Percentiles rank a stretch among this genome's conserved stretches.
phyloP scores from a whole-genome alignment of 2,329 filamentous ascomycete species.

The Biscogniauxia sp. region DNA sequence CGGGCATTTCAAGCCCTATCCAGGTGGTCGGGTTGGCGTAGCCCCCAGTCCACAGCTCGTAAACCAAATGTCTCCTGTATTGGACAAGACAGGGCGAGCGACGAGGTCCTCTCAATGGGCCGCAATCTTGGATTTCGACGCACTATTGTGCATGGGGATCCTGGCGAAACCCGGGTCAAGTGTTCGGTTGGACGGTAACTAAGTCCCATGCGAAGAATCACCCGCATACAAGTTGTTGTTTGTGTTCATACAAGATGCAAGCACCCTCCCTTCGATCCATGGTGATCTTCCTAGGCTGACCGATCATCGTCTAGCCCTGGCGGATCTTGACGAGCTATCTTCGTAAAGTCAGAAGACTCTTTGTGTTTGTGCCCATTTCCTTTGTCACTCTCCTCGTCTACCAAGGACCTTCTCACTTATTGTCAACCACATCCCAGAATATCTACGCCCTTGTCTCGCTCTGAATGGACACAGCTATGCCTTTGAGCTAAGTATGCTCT shows the following conservation, averaged over 20 bases:
- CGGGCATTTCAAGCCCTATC: conserved; percentile 7
- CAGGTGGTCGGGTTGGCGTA: conserved; percentile 5
- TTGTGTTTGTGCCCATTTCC: conserved; percentile 9
- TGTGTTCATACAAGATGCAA: conserved; percentile 26
- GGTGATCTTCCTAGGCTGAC: conserved; percentile 17
- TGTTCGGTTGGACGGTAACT: conserved; percentile 2
- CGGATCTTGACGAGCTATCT: conserved; percentile 16
- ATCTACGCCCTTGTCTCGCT: conserved; percentile 16
- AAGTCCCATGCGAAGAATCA: conserved; percentile 9
- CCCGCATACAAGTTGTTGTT: conserved; percentile 1
- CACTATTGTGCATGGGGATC: conserved; percentile 17
- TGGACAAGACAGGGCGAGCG: conserved; percentile 15
- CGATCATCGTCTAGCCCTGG: conserved; percentile 21
- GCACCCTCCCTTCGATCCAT: conserved; percentile 13
- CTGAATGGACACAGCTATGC: conserved; percentile 12
- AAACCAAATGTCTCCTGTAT: conserved; percentile 12
- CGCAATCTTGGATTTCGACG: conserved; percentile 24
- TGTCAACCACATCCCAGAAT: conserved; percentile 17
- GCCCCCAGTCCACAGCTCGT: neutral
- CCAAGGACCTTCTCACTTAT: conserved; percentile 13
- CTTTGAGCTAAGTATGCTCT: conserved; percentile 21
- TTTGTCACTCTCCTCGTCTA: conserved; percentile 16
- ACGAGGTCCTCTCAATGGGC: conserved; percentile 25
- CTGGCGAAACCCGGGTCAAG: conserved; percentile 14
- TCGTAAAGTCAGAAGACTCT: conserved; percentile 15